phyloP scores from a whole-genome alignment of 208 protist genomes.

The Trypanosoma lewisi region DNA sequence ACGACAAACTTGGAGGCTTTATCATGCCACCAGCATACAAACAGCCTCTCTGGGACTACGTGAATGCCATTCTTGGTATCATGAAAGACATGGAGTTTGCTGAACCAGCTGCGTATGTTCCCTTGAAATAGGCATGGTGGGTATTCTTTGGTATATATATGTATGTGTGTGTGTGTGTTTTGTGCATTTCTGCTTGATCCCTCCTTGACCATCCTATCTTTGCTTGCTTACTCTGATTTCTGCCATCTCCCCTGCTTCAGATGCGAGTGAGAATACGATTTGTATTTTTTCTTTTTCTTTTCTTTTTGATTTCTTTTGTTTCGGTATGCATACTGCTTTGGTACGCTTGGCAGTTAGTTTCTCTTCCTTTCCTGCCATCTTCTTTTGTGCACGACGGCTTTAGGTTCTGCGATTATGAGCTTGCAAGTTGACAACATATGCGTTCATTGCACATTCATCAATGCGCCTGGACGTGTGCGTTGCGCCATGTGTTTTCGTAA shows the following conservation, averaged over 20 bases:
- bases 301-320: constrained; percentile 25
- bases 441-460: constrained; percentile 69
- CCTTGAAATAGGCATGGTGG: constrained; percentile 35
- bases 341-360: too few relatives aligned
- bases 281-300: constrained; percentile 14
- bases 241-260: constrained; percentile 4
- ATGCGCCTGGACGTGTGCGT: constrained; percentile 31
- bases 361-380: too few relatives aligned
- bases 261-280: neutral
- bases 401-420: neutral
- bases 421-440: constrained; percentile 23
- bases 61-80: constrained; percentile 51
- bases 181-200: neutral
- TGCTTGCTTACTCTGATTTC: neutral
- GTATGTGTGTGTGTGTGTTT: constrained; percentile 6
- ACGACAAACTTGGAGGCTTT: constrained; percentile 71
- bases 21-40: constrained; percentile 54
- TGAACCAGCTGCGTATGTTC: constrained; percentile 38
- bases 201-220: neutral
- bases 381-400: too few relatives aligned
- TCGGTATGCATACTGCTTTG: neutral
- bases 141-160: constrained; percentile 2
- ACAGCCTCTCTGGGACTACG: constrained; percentile 62
- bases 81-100: constrained; percentile 42
- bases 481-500: constrained; percentile 60